Evolutionary conservation across 371 early-diverging fungal genomes (phyloP).

Genomic region (Mucor irregularis): DNA sequence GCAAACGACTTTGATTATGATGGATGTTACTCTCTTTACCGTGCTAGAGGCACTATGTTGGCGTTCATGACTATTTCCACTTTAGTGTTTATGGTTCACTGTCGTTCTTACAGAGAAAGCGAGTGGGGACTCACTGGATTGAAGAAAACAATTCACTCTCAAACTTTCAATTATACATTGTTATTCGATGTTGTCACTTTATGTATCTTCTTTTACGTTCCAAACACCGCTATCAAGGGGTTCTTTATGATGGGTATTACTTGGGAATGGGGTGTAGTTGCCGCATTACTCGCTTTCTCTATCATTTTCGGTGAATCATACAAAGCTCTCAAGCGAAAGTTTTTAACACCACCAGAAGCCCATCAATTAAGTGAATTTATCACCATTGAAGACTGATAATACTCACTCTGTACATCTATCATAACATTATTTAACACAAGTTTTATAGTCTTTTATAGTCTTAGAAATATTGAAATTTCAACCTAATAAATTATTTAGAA

Average conservation of each 20-base stretch:
- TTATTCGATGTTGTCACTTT: constrained; percentile 49
- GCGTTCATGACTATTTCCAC: constrained; percentile 55
- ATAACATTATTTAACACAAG: too few relatives aligned
- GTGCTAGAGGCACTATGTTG: constrained; percentile 65
- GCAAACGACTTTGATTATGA: too few relatives aligned
- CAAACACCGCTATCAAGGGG: constrained; percentile 60
- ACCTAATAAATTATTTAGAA: too few relatives aligned
- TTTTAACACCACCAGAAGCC: constrained; percentile 29
- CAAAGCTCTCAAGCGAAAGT: constrained; percentile 34
- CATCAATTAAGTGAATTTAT: constrained; percentile 6
- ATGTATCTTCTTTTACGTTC: constrained; percentile 67
- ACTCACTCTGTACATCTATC: too few relatives aligned
- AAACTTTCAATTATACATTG: constrained; percentile 49
- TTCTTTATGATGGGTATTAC: constrained; percentile 64
- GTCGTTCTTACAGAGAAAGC: constrained; percentile 60
- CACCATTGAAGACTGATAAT: background rate
- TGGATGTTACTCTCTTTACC: constrained; percentile 63
- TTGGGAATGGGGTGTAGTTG: constrained; percentile 74
- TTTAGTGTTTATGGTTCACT: constrained; percentile 67
- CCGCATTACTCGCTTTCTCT: constrained; percentile 52
- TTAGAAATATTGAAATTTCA: too few relatives aligned
- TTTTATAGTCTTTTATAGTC: too few relatives aligned
- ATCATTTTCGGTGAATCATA: constrained; percentile 57
- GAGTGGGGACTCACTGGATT: constrained; percentile 54
- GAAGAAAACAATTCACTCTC: constrained; percentile 45